A percentile compares a stretch with the other conserved stretches of the same genome.
phyloP scores from a whole-genome alignment of 2,329 filamentous ascomycete genomes.

The Penicillium aurantiogriseum region DNA sequence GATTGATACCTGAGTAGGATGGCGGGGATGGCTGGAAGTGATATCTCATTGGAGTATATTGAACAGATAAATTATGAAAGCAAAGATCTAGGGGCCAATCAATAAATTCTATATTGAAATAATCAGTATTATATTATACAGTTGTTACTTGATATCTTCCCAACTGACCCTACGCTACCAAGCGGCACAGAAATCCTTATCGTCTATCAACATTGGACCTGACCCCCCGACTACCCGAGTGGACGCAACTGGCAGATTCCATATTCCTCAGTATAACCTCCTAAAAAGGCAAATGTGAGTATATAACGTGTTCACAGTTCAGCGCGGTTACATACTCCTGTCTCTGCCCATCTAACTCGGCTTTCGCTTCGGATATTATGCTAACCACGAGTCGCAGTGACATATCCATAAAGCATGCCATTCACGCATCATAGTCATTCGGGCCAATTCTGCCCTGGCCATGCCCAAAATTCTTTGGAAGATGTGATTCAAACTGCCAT shows the following conservation, averaged over 20 bases:
- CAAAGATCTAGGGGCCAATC: not conserved
- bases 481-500: constrained; percentile 80
- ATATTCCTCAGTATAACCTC: not conserved
- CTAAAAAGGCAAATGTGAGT: not conserved
- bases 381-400: not conserved
- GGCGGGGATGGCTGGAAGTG: not conserved
- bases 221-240: not conserved
- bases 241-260: not conserved
- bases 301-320: no score
- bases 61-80: not conserved
- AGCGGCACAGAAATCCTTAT: constrained; percentile 7
- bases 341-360: not conserved
- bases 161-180: not conserved
- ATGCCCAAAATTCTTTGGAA: constrained; percentile 83
- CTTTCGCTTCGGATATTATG: not conserved
- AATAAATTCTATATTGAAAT: not conserved
- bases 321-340: not conserved
- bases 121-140: not conserved
- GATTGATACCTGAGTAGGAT: not conserved
- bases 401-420: constrained; percentile 61
- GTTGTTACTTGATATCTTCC: not conserved
- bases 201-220: constrained; percentile 5
- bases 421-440: constrained; percentile 98
- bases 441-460: constrained; percentile 89
- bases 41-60: not conserved